Percentiles rank a stretch among this genome's conserved stretches.
These are phyloP conservation scores for Talaromyces wortmannii DNA, from an alignment of 495 filamentous ascomycete species.

Conservation along the genomic window DNA sequence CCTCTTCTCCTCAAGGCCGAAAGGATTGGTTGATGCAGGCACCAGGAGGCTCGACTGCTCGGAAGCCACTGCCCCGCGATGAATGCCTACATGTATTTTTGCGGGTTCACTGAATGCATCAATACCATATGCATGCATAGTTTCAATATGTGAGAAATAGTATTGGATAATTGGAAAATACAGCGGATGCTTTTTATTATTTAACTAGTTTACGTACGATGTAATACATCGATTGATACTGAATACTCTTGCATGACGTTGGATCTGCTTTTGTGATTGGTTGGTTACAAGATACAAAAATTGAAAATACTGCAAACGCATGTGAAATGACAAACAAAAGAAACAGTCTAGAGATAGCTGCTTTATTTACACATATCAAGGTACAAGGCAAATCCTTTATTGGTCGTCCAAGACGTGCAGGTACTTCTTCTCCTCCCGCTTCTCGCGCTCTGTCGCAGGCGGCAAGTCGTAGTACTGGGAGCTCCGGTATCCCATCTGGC, in stretches of 20 bases:
- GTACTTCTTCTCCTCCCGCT: conserved; percentile 91
- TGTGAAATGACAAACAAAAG: not conserved
- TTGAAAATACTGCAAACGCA: no score
- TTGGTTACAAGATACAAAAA: no score
- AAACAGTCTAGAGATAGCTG: conserved; percentile 4
- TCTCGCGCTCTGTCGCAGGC: conserved; percentile 89
- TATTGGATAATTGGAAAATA: no score
- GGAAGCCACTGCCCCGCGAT: not conserved
- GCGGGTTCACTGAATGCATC: not conserved
- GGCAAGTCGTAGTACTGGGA: conserved; percentile 84
- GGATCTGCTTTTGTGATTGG: no score
- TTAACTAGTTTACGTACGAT: no score
- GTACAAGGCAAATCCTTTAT: conserved; percentile 28
- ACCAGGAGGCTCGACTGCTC: not conserved
- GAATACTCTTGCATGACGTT: no score
- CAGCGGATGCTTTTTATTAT: no score
- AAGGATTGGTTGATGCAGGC: not conserved
- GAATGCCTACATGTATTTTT: not conserved
- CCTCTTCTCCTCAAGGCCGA: no score
- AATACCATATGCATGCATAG: no score
- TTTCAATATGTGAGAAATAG: no score
- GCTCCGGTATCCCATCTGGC: conserved; percentile 77
- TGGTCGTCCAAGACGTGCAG: conserved; percentile 89
- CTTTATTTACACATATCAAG: conserved; percentile 7
- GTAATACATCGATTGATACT: no score